phyloP scores from a whole-genome alignment of 2,329 filamentous ascomycete species.

The Calonectria montana region DNA sequence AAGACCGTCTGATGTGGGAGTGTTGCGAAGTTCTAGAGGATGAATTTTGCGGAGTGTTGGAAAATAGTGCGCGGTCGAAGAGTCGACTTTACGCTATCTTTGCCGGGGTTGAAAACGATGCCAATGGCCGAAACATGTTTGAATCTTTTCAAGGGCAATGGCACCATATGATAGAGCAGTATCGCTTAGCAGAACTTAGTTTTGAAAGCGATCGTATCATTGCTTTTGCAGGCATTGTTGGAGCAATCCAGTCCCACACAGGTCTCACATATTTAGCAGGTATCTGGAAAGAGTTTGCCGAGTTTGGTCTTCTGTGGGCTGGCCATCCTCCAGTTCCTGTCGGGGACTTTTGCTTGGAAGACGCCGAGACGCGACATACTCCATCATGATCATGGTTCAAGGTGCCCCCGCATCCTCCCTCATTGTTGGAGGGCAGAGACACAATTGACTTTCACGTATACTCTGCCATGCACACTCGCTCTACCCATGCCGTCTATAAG shows the following conservation, averaged over 20 bases:
- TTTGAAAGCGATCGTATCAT: not conserved
- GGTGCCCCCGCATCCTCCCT: not conserved
- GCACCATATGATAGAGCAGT: not conserved
- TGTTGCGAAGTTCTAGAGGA: conserved; percentile 18
- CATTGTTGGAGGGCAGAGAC: not conserved
- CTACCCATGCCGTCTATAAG: not conserved
- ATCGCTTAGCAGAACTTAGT: not conserved
- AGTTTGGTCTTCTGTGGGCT: not conserved
- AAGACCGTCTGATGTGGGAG: conserved; percentile 15
- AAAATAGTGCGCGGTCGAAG: conserved; percentile 1
- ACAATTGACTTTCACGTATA: not conserved
- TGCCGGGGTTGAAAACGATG: not conserved
- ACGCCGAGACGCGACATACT: not conserved
- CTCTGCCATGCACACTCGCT: not conserved
- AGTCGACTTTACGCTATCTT: conserved; percentile 15
- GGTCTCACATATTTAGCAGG: not conserved
- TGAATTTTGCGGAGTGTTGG: conserved; percentile 8
- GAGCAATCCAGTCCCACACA: not conserved
- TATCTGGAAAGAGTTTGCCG: not conserved
- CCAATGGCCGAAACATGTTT: not conserved
- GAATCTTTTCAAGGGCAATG: not conserved
- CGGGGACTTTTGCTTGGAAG: not conserved
- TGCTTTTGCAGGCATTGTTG: not conserved
- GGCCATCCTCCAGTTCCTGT: not conserved
- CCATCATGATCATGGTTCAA: conserved; percentile 1